phyloP scores from a whole-genome alignment of 352 stramenopile species.

The Phytophthora hibernalis region DNA sequence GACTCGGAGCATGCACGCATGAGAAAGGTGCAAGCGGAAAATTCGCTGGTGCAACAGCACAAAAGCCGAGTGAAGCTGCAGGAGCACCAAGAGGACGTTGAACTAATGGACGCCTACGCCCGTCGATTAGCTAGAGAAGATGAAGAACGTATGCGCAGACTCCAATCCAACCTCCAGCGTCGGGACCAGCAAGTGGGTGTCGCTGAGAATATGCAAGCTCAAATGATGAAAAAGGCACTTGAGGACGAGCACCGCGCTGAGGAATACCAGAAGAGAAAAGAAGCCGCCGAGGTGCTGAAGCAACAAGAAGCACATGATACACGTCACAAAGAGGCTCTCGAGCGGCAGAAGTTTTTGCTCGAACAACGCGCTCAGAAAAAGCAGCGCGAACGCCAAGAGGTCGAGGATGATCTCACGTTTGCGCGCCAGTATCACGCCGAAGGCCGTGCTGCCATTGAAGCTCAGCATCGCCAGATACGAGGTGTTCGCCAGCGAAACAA shows the following conservation, averaged over 20 bases:
- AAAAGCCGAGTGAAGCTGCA: conserved; percentile 48
- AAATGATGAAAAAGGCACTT: conserved; percentile 55
- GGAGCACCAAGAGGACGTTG: conserved; percentile 66
- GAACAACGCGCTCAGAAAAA: conserved; percentile 45
- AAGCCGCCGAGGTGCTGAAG: conserved; percentile 39
- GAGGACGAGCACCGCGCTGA: conserved; percentile 67
- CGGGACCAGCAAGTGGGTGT: conserved; percentile 51
- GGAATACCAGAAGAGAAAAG: conserved; percentile 70
- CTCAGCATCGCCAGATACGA: conserved; percentile 48
- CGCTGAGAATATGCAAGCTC: conserved; percentile 53
- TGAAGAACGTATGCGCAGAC: conserved; percentile 50
- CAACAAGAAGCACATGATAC: conserved; percentile 45
- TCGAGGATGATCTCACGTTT: conserved; percentile 70
- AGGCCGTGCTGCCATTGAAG: conserved; percentile 47
- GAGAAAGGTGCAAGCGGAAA: conserved; percentile 56
- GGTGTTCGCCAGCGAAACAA: conserved; percentile 57
- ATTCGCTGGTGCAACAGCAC: conserved; percentile 45
- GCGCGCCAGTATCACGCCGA: conserved; percentile 58
- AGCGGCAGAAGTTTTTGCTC: conserved; percentile 63
- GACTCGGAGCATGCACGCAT: conserved; percentile 60
- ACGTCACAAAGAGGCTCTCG: conserved; percentile 52
- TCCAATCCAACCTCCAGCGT: conserved; percentile 55
- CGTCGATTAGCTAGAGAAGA: conserved; percentile 64
- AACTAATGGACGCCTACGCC: conserved; percentile 78
- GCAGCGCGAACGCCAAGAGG: conserved; percentile 52